A percentile compares a stretch with the other conserved stretches of the same genome.
phyloP scores from a whole-genome alignment of 495 filamentous ascomycete genomes.

The Acidomyces sp. region DNA sequence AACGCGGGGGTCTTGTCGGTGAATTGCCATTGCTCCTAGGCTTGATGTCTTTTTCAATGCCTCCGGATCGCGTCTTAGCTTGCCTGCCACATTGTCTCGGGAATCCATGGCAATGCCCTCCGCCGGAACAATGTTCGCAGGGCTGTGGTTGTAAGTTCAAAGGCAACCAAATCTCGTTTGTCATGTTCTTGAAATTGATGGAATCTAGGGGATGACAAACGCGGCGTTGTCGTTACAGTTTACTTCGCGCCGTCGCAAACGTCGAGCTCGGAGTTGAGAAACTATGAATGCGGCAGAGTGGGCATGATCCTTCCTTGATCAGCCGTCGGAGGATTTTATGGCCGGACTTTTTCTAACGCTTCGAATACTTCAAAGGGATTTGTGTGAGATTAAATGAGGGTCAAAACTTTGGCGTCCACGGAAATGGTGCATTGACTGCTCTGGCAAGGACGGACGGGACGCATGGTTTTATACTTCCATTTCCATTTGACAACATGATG shows the following conservation, averaged over 20 bases:
- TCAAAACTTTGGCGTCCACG: no score
- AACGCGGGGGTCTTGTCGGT: constrained; percentile 22
- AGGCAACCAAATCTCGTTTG: background rate
- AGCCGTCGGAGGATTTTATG: no score
- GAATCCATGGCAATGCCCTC: background rate
- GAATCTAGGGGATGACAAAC: background rate
- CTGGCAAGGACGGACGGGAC: no score
- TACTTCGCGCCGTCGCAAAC: background rate
- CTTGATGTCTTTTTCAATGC: constrained; percentile 22
- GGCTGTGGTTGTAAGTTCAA: background rate
- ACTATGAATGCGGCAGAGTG: background rate
- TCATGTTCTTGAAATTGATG: background rate
- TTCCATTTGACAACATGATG: no score
- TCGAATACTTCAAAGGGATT: no score
- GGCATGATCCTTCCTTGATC: constrained; percentile 3
- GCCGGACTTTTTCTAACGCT: no score
- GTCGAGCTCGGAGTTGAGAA: background rate
- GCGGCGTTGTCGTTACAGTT: constrained; percentile 1
- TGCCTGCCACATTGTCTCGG: background rate
- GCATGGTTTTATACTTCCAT: no score
- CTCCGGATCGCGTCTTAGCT: background rate
- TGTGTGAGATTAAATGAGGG: no score
- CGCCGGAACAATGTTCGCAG: background rate
- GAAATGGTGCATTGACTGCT: no score
- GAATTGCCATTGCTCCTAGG: constrained; percentile 26